Evolutionary conservation across 306 rosid species (phyloP).

Genomic region (Lotus japonicus): DNA sequence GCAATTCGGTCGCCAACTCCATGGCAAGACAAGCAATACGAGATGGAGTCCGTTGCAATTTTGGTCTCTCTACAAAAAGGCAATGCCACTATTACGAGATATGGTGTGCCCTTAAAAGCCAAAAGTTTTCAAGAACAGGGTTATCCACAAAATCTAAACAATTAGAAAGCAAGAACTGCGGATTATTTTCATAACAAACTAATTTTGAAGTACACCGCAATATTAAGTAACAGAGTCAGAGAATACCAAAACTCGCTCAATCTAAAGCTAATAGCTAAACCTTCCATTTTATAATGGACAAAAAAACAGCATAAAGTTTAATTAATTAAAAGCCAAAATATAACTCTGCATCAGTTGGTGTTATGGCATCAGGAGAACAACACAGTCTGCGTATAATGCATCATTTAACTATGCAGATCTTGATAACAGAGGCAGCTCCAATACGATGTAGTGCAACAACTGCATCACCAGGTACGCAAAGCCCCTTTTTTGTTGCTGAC

Average conservation of each 20-base stretch:
- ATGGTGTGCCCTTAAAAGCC: neutral
- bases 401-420: conserved; percentile 82
- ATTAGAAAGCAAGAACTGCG: neutral
- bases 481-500: conserved; percentile 58
- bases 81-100: too few species aligned
- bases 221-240: neutral
- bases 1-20: too few species aligned
- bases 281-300: conserved; percentile 19
- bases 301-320: conserved; percentile 26
- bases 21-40: too few species aligned
- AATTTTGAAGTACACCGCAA: neutral
- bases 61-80: too few species aligned
- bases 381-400: conserved; percentile 7
- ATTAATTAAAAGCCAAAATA: conserved; percentile 7
- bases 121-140: neutral
- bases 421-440: conserved; percentile 80
- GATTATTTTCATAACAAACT: conserved; percentile 15
- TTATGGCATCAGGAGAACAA: conserved; percentile 2
- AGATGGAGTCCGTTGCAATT: too few species aligned
- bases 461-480: conserved; percentile 81
- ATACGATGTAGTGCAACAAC: conserved; percentile 90
- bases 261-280: conserved; percentile 17
- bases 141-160: neutral
- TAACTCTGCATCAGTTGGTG: conserved; percentile 12
- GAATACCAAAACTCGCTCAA: conserved; percentile 12